A percentile compares a stretch with the other conserved stretches of the same genome.
phyloP scores from a whole-genome alignment of 441 rosid genomes.

The Flueggea neowawraea region DNA sequence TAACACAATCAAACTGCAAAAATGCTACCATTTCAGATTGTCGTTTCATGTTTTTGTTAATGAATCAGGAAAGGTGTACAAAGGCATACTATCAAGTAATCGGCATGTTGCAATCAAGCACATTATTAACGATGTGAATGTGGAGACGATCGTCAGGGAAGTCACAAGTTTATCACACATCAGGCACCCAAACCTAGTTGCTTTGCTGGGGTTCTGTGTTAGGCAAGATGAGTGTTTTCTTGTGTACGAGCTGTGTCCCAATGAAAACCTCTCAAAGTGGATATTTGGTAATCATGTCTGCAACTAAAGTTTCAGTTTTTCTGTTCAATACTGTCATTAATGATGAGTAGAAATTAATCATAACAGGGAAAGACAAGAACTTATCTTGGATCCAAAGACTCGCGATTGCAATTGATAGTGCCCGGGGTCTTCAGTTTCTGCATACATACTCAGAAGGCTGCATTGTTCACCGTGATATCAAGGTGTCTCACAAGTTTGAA shows the following conservation, averaged over 20 bases:
- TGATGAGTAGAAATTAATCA: neutral
- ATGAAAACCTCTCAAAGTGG: constrained; percentile 55
- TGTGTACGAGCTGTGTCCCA: constrained; percentile 47
- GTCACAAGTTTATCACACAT: constrained; percentile 38
- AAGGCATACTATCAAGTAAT: constrained; percentile 31
- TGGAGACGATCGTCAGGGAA: constrained; percentile 49
- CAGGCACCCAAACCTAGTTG: constrained; percentile 42
- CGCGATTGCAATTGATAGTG: constrained; percentile 46
- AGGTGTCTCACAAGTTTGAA: constrained; percentile 23
- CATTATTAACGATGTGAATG: constrained; percentile 44
- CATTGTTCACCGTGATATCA: constrained; percentile 61
- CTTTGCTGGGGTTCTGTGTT: constrained; percentile 44
- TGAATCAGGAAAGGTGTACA: constrained; percentile 48
- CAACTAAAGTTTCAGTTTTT: neutral
- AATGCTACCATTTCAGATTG: no score
- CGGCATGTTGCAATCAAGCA: constrained; percentile 48
- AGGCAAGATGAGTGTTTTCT: constrained; percentile 48
- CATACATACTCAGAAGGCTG: constrained; percentile 59
- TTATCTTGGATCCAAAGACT: constrained; percentile 57
- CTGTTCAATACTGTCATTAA: neutral
- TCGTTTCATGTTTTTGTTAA: no score
- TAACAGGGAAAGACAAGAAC: constrained; percentile 39
- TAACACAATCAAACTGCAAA: no score
- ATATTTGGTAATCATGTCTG: constrained; percentile 30
- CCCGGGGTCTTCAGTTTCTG: constrained; percentile 51